Percentiles rank a stretch among this genome's conserved stretches.
Conservation (phyloP, 352 stramenopile species). For the Phytophthora brassicae region DNA sequence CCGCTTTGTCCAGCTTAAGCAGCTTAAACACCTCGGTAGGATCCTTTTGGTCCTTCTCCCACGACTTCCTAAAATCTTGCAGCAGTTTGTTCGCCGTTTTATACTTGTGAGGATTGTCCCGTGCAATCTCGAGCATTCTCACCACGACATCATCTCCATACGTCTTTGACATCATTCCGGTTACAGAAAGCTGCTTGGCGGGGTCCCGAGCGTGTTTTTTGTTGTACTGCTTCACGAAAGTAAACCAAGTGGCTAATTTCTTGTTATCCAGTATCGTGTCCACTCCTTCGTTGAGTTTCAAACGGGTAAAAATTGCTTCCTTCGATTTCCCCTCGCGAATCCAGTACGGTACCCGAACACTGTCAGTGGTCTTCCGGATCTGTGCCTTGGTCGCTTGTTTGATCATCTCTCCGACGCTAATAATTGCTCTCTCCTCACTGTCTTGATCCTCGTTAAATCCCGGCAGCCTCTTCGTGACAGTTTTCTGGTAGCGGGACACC, state of each 20-base stretch:
- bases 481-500: no score
- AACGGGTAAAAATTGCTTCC: not conserved
- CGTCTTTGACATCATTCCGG: not conserved
- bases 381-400: not conserved
- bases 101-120: not conserved
- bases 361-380: not conserved
- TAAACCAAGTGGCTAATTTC: not conserved
- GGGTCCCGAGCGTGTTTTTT: not conserved
- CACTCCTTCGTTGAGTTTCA: not conserved
- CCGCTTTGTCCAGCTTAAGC: not conserved
- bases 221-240: not conserved
- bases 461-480: not conserved
- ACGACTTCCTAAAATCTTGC: not conserved
- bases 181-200: not conserved
- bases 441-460: not conserved
- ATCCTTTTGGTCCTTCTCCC: not conserved
- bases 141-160: not conserved
- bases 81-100: not conserved
- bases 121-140: not conserved
- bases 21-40: not conserved
- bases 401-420: not conserved
- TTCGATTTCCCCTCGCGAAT: not conserved
- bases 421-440: not conserved
- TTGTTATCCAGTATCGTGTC: not conserved
- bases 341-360: not conserved